Evolutionary conservation across 306 rosid genomes (phyloP), one percentile per base, ranked within the genome.

Genomic region (Cercis canadensis): DNA sequence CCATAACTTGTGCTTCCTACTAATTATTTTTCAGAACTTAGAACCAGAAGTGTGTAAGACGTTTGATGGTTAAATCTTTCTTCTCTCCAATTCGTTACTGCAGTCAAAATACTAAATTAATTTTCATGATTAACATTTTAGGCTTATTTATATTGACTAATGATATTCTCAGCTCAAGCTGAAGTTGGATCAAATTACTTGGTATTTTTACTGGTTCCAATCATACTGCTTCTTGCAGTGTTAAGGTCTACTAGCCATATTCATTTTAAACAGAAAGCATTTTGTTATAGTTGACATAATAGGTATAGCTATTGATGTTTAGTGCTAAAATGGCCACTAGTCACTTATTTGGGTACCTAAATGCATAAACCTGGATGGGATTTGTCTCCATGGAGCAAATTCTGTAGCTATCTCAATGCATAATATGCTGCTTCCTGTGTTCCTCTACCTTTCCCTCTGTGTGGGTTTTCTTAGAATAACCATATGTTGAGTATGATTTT

Each of bases 291-390:
- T n/a, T n/a, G n/a, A n/a, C n/a, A n/a, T n/a, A n/a, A n/a, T n/a
- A n/a, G n/a, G n/a, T n/a, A n/a, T n/a, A n/a, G n/a, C n/a, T n/a
- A n/a, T n/a, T n/a, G n/a, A n/a, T 44, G 51, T 74, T 68, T 63
- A 14, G 29, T 68, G 73, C 19, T 55, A 39, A 46, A 40, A 29
- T 19, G 19, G 1, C 58, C 39, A 45, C 62, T 24, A 6, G 18
- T 57, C 18, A 18, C 52, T 52, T 61, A 52, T 45, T 55, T 19
- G 56, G 54, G 34, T 49, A 62, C 47, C 47, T 5, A 9, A 46
- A 29, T 37, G 50, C 58, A 55, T 5, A 67, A 67, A 19, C 71
- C 16, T 45, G 58, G 24, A 74, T 68, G 65, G 1, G 4, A 33
- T 68, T 57, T 57, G 44, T 65, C 39, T 37, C 17, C 44, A 11